Evolutionary conservation across 2,329 filamentous ascomycete genomes (phyloP).

Genomic region (Epichloe hybrida): DNA sequence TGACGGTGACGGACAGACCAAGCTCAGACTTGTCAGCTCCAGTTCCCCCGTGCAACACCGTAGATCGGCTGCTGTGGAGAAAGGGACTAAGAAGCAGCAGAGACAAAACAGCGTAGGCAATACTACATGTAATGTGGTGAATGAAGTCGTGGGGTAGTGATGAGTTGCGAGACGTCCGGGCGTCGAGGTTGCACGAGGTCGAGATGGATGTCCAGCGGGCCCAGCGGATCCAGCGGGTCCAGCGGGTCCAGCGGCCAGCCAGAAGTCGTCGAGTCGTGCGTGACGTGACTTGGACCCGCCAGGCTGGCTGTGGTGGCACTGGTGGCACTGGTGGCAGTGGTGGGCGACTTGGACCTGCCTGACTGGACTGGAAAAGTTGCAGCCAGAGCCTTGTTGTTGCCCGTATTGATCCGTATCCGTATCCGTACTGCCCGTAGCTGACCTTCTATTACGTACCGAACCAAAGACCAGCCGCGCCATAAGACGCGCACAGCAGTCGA

Average conservation of each 20-base stretch:
- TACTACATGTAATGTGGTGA: not conserved
- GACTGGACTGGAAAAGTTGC: too few species aligned
- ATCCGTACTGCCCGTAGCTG: not conserved
- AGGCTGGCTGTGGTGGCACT: not conserved
- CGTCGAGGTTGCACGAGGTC: not conserved
- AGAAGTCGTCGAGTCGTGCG: too few species aligned
- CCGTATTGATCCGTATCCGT: too few species aligned
- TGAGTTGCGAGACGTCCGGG: not conserved
- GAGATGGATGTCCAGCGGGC: too few species aligned
- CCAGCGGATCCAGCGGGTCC: too few species aligned
- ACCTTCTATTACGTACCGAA: not conserved
- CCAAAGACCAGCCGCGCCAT: too few species aligned
- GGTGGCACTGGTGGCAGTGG: not conserved
- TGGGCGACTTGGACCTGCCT: too few species aligned
- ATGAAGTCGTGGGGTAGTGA: not conserved
- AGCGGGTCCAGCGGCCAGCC: too few species aligned
- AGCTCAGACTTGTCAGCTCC: not conserved
- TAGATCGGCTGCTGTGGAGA: not conserved
- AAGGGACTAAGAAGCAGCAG: too few species aligned
- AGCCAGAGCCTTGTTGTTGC: too few species aligned
- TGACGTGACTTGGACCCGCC: not conserved
- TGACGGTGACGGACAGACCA: constrained; percentile 35
- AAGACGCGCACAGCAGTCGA: not conserved
- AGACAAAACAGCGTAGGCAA: not conserved
- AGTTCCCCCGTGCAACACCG: not conserved